phyloP scores from a whole-genome alignment of 352 stramenopile genomes.

The Phytophthora melonis region DNA sequence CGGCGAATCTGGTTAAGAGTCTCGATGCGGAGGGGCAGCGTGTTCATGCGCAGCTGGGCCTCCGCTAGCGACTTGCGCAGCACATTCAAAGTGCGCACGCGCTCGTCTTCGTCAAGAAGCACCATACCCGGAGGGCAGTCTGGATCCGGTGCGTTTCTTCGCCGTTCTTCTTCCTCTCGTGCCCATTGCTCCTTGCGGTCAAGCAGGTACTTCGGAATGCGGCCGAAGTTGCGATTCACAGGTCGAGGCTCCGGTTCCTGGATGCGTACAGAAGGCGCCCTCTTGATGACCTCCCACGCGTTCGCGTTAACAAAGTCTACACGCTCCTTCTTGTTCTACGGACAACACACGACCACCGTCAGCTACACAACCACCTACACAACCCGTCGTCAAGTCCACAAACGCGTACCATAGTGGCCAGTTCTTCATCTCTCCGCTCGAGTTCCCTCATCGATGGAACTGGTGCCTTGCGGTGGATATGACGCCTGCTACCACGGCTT shows the following conservation, averaged over 20 bases:
- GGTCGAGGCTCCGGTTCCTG: constrained; percentile 13
- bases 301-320: constrained; percentile 80
- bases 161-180: constrained; percentile 83
- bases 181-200: constrained; percentile 85
- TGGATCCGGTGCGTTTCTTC: constrained; percentile 77
- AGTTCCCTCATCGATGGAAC: constrained; percentile 66
- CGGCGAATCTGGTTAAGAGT: constrained; percentile 81
- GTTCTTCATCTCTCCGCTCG: constrained; percentile 46
- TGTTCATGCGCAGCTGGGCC: constrained; percentile 72
- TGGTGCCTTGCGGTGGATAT: constrained; percentile 46
- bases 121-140: constrained; percentile 90
- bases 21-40: constrained; percentile 86
- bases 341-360: not conserved
- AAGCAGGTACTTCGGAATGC: constrained; percentile 76
- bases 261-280: constrained; percentile 35
- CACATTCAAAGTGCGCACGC: constrained; percentile 70
- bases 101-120: constrained; percentile 83
- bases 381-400: not conserved
- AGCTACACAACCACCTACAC: not conserved
- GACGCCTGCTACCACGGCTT: constrained; percentile 25
- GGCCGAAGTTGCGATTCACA: constrained; percentile 55
- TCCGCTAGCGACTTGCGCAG: constrained; percentile 72
- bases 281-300: constrained; percentile 82
- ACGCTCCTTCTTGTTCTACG: constrained; percentile 63
- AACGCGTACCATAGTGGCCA: constrained; percentile 44